A percentile compares a stretch with the other conserved stretches of the same genome.
These are phyloP conservation scores for Mariannaea sp. DNA, from an alignment of 2,329 filamentous ascomycete species.

Conservation along the genomic window DNA sequence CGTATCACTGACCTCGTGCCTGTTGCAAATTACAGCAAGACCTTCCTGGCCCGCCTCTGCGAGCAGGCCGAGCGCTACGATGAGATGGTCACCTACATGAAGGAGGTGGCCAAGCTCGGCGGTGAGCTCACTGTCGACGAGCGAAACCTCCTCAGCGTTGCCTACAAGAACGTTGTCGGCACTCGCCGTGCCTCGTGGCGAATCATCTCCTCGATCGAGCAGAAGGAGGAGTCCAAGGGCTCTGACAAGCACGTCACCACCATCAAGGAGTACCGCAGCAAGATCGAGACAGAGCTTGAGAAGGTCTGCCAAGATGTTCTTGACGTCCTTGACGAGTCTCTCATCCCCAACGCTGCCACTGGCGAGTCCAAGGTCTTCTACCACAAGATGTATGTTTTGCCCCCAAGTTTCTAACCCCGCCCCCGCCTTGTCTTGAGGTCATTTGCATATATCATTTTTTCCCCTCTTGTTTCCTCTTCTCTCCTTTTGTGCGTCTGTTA, in stretches of 20 bases:
- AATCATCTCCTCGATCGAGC: conserved; percentile 99
- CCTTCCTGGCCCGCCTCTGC: conserved; percentile 98
- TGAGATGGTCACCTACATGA: conserved; percentile 99
- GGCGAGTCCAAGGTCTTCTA: conserved; percentile 99
- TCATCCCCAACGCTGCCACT: conserved; percentile 94
- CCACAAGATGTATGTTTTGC: conserved; percentile 94
- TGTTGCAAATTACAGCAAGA: conserved; percentile 72
- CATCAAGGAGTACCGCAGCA: conserved; percentile 96
- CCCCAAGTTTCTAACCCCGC: conserved; percentile 12
- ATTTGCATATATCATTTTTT: neutral
- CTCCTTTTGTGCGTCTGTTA: conserved; percentile 8
- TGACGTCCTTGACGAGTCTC: conserved; percentile 87
- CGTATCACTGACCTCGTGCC: conserved; percentile 37
- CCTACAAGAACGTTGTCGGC: conserved; percentile 99
- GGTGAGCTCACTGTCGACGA: conserved; percentile 91
- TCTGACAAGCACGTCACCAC: conserved; percentile 91
- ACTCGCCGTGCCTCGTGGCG: conserved; percentile 98
- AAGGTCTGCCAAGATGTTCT: conserved; percentile 98
- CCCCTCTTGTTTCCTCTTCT: neutral
- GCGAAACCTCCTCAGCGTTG: conserved; percentile 97
- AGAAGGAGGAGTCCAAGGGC: conserved; percentile 99
- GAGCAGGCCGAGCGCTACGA: conserved; percentile 99
- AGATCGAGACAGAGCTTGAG: conserved; percentile 97
- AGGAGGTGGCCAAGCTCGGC: conserved; percentile 93
- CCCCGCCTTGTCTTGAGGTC: conserved; percentile 22